Base-by-base conservation (phyloP, 1,284 basidiomycete species). In the Microbotryum violaceum region DNA sequence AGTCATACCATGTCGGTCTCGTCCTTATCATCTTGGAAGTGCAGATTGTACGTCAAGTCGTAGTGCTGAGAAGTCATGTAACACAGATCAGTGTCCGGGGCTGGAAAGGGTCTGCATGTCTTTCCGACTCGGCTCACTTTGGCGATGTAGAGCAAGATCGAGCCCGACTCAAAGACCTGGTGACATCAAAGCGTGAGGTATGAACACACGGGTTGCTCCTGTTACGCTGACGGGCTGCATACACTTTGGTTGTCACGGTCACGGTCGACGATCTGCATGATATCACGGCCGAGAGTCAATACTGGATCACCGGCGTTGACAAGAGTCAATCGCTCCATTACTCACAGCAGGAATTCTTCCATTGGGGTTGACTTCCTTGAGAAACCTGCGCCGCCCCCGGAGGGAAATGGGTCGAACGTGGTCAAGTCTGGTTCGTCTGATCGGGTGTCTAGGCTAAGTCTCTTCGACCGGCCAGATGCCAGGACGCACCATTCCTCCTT, bases 131-230 rank as follows among this genome's bases (percentile, higher is more conserved):
- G 5, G 37, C 37, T 42, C 37, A 79, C 79, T 66, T 85, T 80
- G 16, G 77, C 78, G 49, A 88, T 77, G 74, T 87, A 87, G 14
- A 86, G 74, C 53, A 86, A 71, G 68, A 88, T 86, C 21, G 83
- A 83, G 33, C 82, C 81, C 3, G 81, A 82, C 75, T 89, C 86
- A 63, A 85, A 87, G n/a, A 87, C 80, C 6, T 77, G 72, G 66
- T 84, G 84, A 42, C 14, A 42, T 12, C 3, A 42, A 12, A 16
- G 31, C 31, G 37, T 42, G 37, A 42, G 16, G 3, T 12, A 42
- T 1, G 37, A 42, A 14, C 37, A 42, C 12, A 42, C 37, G 16
- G 18, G 14, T 16, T 18, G 14, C 4, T 42, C 16, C 6, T 18
- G 37, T 18, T 42, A 42, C 12, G 12, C 12, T 42, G 14, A 18